phyloP scores from a whole-genome alignment of 306 rosid species.

The Prosopis cineraria region DNA sequence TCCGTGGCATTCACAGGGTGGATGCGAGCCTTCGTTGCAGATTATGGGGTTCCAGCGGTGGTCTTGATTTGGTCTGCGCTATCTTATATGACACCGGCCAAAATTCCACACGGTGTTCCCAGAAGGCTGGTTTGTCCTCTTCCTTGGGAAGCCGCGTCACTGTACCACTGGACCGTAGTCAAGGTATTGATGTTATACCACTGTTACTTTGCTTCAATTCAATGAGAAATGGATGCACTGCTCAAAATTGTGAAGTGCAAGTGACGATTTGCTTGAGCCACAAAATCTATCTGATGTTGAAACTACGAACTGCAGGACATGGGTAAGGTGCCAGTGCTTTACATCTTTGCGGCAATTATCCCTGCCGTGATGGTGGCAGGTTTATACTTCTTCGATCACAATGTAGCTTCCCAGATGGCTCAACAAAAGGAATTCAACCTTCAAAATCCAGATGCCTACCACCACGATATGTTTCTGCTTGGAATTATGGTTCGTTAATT shows the following conservation, averaged over 20 bases:
- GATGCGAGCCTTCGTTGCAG: constrained; percentile 4
- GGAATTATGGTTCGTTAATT: constrained; percentile 18
- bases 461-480: neutral
- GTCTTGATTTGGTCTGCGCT: constrained; percentile 18
- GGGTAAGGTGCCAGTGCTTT: neutral
- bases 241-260: neutral
- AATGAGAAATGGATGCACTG: neutral
- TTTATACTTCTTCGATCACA: constrained; percentile 20
- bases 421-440: constrained; percentile 24
- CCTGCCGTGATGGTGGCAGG: constrained; percentile 15
- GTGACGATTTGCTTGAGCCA: neutral
- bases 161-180: constrained; percentile 18
- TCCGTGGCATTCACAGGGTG: constrained; percentile 11
- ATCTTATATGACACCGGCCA: neutral
- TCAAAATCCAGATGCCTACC: constrained; percentile 16
- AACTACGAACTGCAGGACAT: constrained; percentile 4
- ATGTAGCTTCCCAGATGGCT: constrained; percentile 25
- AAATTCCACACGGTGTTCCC: neutral
- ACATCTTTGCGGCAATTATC: constrained; percentile 10
- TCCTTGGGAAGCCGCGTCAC: constrained; percentile 10
- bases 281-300: neutral
- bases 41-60: constrained; percentile 17
- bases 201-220: neutral
- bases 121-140: constrained; percentile 24
- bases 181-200: neutral